These are phyloP conservation scores for Dorcoceras hygrometricum DNA, from an alignment of 257 asterid genomes.

Conservation along the genomic window DNA sequence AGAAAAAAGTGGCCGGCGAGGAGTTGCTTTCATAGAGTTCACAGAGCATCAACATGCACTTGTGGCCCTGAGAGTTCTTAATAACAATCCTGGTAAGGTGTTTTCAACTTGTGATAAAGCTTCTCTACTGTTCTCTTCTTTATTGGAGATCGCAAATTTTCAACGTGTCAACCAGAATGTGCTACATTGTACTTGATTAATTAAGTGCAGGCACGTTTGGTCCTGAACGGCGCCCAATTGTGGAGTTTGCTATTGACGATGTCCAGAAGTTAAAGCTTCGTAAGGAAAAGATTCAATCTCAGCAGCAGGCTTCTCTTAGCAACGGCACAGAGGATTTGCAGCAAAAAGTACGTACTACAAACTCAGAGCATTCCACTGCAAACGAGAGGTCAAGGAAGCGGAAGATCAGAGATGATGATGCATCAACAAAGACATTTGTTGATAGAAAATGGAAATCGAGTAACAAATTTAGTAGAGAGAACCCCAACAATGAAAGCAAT, in stretches of 20 bases:
- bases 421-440: conserved; percentile 27
- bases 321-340: conserved; percentile 22
- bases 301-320: conserved; percentile 38
- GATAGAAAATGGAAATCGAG: conserved; percentile 30
- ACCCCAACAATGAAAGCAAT: conserved; percentile 29
- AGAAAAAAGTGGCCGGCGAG: conserved; percentile 66
- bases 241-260: conserved; percentile 95
- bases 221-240: conserved; percentile 87
- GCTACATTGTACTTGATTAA: conserved; percentile 14
- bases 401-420: conserved; percentile 37
- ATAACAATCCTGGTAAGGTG: conserved; percentile 78
- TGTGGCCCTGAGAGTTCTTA: conserved; percentile 94
- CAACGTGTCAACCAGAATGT: conserved; percentile 2
- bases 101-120: neutral
- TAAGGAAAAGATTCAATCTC: conserved; percentile 55
- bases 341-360: conserved; percentile 25
- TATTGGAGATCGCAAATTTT: neutral
- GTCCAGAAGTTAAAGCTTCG: conserved; percentile 76
- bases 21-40: conserved; percentile 93
- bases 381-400: conserved; percentile 48
- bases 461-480: conserved; percentile 28
- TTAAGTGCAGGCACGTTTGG: conserved; percentile 75
- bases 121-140: neutral
- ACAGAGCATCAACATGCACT: conserved; percentile 97
- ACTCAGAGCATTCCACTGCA: conserved; percentile 24